Base-by-base conservation (phyloP, 352 stramenopile genomes). In the Blastocystis sp. region DNA sequence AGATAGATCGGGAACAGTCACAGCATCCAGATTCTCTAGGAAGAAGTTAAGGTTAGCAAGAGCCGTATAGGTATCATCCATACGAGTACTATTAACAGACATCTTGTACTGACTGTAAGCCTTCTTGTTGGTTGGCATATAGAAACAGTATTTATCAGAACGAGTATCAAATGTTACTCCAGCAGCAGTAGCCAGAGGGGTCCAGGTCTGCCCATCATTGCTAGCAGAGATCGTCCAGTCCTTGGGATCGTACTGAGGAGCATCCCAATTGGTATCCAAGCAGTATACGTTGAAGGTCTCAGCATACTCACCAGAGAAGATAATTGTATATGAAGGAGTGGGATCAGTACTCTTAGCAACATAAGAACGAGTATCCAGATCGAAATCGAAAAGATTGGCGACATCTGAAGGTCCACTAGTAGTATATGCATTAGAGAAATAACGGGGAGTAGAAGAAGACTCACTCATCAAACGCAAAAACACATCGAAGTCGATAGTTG, bases 121-220 rank as follows among this genome's bases (percentile, higher is more conserved):
- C 57, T 82, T 66, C 53, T 70, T 82, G 30, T 82, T 82, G n/a
- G 17, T 82, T n/a, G 73, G 24, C 73, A 82, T 82, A 33, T 82
- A 82, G 73, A 82, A 82, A 42, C 73, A 82, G 53, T 82, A 76
- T 44, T 76, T n/a, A 11, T 37, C 42, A 24, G 24, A 40, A 44
- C 73, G 73, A 0, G n/a, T 44, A 13, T 24, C 15, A 15, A 58
- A 42, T 15, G 42, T n/a, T 11, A 82, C 24, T n/a, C 30, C 30
- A 22, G 44, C 27, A 33, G 24, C 40, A 27, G 73, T 82, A 6
- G 62, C 42, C n/a, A 89, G 59, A 58, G 57, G 6, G 1, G 22
- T 37, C 40, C 42, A 89, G 30, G 37, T 78, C 24, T 19, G 13
- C 9, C 40, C 78, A 40, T 89, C 78, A 37, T 89, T 89, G 33